A percentile compares a stretch with the other conserved stretches of the same genome.
Conservation (phyloP, 108 stramenopile genomes). For the Aurantiochytrium sp. region DNA sequence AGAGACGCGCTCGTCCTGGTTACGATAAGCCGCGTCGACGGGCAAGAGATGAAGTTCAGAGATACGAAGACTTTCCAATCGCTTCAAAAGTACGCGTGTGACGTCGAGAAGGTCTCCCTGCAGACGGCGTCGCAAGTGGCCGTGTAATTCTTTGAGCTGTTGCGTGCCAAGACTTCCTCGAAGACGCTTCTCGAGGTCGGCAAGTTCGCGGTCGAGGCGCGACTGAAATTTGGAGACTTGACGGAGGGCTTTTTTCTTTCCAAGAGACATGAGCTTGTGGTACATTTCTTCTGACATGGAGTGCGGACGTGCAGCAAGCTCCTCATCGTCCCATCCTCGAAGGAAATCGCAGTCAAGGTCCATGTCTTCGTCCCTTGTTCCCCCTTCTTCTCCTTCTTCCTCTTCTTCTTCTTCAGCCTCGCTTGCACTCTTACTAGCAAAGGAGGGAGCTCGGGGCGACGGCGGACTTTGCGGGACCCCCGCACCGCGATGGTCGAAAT, state of each 20-base stretch:
- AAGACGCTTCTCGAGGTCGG: not conserved
- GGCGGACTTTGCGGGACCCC: too few relatives aligned
- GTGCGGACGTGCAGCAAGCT: not conserved
- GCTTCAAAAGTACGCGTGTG: not conserved
- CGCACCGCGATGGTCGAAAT: too few relatives aligned
- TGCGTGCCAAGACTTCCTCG: not conserved
- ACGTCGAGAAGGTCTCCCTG: not conserved
- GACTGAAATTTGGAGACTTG: not conserved
- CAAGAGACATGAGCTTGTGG: not conserved
- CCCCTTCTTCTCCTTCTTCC: too few relatives aligned
- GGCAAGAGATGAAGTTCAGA: not conserved
- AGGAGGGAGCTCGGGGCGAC: too few relatives aligned
- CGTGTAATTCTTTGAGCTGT: not conserved
- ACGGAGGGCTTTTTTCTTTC: not conserved
- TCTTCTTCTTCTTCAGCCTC: too few relatives aligned
- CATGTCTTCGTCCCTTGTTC: not conserved
- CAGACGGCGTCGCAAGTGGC: not conserved
- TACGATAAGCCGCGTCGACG: not conserved
- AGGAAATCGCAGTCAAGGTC: not conserved
- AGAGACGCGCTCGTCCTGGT: not conserved
- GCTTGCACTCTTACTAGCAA: too few relatives aligned
- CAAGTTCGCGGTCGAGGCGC: not conserved
- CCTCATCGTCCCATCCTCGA: slow-evolving; percentile 5
- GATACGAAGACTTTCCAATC: not conserved
- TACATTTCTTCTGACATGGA: not conserved